These are phyloP conservation scores for Exophiala alcalophila DNA, from an alignment of 2,329 filamentous ascomycete genomes.

Conservation along the genomic window DNA sequence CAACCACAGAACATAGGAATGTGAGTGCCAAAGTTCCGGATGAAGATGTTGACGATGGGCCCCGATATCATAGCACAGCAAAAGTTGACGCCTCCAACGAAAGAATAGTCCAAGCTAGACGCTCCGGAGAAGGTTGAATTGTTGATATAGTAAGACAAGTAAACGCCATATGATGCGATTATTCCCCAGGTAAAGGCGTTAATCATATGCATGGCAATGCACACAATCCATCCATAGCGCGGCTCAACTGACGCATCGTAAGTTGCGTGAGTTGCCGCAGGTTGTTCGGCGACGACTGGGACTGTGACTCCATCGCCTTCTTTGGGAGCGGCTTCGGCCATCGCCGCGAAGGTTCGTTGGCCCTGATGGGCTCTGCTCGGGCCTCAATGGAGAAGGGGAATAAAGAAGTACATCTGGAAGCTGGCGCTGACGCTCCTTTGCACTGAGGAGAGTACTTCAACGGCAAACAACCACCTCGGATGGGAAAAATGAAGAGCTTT, in stretches of 20 bases:
- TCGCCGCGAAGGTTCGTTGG: background rate
- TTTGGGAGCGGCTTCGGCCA: conserved; percentile 8
- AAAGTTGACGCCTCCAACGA: conserved; percentile 35
- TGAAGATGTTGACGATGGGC: conserved; percentile 31
- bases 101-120: conserved; percentile 33
- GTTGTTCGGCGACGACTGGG: conserved; percentile 9
- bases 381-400: background rate
- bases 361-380: background rate
- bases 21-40: conserved; percentile 27
- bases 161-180: conserved; percentile 41
- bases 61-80: conserved; percentile 31
- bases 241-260: conserved; percentile 22
- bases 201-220: conserved; percentile 31
- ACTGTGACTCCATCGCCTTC: conserved; percentile 11
- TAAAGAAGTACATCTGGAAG: background rate
- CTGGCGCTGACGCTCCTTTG: background rate
- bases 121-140: conserved; percentile 32
- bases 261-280: conserved; percentile 5
- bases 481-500: no score
- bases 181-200: conserved; percentile 38
- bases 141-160: conserved; percentile 43
- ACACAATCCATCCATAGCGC: conserved; percentile 36
- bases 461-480: no score
- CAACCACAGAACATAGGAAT: conserved; percentile 30
- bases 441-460: no score